Conservation (phyloP, 768 basidiomycete species). For the Tylopilus plumbeoviolaceoides region DNA sequence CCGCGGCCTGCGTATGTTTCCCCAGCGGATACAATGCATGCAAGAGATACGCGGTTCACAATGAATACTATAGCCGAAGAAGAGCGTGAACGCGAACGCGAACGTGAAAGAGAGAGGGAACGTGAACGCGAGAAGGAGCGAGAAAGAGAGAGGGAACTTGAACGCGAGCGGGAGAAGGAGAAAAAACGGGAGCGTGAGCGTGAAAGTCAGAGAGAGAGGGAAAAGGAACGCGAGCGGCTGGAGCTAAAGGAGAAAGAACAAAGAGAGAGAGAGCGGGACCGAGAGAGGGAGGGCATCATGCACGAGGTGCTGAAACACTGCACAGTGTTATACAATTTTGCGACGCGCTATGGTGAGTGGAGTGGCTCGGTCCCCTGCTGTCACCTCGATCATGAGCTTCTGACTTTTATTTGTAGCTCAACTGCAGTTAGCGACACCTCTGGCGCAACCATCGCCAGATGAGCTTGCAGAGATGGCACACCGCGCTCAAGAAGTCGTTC, state of each 20-base stretch:
- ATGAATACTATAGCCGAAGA: conserved; percentile 10
- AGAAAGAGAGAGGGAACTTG: conserved; percentile 16
- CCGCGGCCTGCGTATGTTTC: conserved; percentile 24
- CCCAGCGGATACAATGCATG: conserved; percentile 28
- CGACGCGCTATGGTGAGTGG: conserved; percentile 58
- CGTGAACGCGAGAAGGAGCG: conserved; percentile 16
- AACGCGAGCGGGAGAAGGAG: conserved; percentile 17
- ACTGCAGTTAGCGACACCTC: conserved; percentile 41
- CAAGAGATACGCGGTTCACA: conserved; percentile 18
- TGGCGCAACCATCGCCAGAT: conserved; percentile 46
- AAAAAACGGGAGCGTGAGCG: conserved; percentile 19
- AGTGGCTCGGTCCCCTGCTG: neutral
- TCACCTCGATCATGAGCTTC: neutral
- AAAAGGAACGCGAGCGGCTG: conserved; percentile 22
- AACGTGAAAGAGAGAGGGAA: conserved; percentile 20
- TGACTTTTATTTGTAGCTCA: conserved; percentile 23
- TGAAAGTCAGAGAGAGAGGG: conserved; percentile 20
- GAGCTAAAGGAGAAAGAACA: conserved; percentile 21
- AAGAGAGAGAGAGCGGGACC: conserved; percentile 21
- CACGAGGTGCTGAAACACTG: conserved; percentile 45
- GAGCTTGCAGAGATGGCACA: conserved; percentile 71
- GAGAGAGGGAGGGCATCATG: conserved; percentile 23
- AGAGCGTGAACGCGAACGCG: conserved; percentile 22
- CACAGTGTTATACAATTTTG: conserved; percentile 56
- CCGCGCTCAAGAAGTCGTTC: conserved; percentile 61